Conservation (phyloP, 176 grass and related monocot genomes). For the Leersia perrieri region DNA sequence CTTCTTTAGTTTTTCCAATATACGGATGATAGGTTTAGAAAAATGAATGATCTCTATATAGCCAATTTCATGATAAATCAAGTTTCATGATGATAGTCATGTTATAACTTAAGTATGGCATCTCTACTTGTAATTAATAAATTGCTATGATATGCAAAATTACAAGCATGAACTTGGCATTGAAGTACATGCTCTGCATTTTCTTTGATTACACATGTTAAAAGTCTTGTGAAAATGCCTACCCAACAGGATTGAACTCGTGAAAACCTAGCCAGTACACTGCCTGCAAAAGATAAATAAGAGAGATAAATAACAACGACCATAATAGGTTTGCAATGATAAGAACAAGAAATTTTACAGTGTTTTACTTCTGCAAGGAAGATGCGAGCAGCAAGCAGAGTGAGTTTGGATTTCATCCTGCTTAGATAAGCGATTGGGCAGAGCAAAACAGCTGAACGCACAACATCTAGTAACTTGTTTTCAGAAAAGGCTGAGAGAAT, state of each 20-base stretch:
- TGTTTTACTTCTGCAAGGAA: conserved; percentile 50
- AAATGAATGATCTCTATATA: background rate
- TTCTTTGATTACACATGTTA: conserved; percentile 6
- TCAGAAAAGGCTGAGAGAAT: conserved; percentile 56
- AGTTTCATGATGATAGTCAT: background rate
- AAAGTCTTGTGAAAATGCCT: conserved; percentile 15
- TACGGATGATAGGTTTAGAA: background rate
- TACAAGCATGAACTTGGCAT: background rate
- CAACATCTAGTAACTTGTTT: conserved; percentile 37
- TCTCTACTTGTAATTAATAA: conserved; percentile 2
- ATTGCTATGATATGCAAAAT: background rate
- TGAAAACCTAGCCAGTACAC: conserved; percentile 37
- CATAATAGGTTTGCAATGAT: background rate
- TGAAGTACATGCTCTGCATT: background rate
- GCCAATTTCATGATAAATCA: background rate
- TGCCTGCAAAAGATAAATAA: conserved; percentile 34
- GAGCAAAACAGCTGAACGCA: conserved; percentile 58
- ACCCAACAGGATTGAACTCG: conserved; percentile 55
- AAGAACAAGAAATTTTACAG: background rate
- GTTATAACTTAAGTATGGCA: background rate
- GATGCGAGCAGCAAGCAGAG: background rate
- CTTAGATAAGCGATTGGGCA: conserved; percentile 55
- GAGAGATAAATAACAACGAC: background rate
- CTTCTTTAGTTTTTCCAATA: conserved; percentile 16
- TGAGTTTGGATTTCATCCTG: conserved; percentile 35